phyloP scores from a whole-genome alignment of 2,329 filamentous ascomycete genomes.

The Exserohilum turcica region DNA sequence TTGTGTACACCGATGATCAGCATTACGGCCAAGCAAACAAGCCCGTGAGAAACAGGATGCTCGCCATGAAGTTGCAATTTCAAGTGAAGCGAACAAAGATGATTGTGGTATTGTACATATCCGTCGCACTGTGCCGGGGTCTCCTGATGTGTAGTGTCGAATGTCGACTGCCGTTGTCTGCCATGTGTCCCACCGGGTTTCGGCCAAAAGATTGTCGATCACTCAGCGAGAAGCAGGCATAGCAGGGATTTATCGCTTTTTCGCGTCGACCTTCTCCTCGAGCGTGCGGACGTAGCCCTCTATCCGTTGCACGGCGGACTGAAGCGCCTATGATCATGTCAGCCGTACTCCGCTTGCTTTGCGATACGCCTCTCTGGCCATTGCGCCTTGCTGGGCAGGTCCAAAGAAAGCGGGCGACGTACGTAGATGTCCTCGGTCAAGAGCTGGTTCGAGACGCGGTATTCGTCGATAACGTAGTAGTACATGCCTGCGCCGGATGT shows the following conservation, averaged over 20 bases:
- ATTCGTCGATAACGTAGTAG: slow-evolving; percentile 91
- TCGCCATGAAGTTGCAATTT: not conserved
- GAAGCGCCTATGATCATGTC: slow-evolving; percentile 65
- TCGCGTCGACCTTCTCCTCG: slow-evolving; percentile 74
- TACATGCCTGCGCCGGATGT: slow-evolving; percentile 82
- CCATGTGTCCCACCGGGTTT: not conserved
- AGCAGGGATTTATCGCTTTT: slow-evolving; percentile 23
- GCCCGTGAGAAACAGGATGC: not conserved
- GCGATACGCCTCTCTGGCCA: not conserved
- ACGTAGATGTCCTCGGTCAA: slow-evolving; percentile 96
- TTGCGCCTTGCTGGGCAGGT: not conserved
- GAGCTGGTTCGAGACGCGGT: slow-evolving; percentile 90
- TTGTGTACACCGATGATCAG: not conserved
- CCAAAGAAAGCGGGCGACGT: slow-evolving; percentile 52
- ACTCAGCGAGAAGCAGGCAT: not conserved
- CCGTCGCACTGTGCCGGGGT: not conserved
- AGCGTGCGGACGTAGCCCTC: slow-evolving; percentile 81
- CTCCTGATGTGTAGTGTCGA: not conserved
- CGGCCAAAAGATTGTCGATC: not conserved
- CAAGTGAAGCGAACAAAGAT: slow-evolving; percentile 3
- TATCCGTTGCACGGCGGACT: slow-evolving; percentile 83
- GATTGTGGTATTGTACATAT: slow-evolving; percentile 9
- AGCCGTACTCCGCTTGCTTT: slow-evolving; percentile 10
- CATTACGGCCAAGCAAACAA: not conserved
- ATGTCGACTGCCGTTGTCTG: not conserved